Evolutionary conservation across 768 basidiomycete species (phyloP).

Genomic region (Trametes cingulata): DNA sequence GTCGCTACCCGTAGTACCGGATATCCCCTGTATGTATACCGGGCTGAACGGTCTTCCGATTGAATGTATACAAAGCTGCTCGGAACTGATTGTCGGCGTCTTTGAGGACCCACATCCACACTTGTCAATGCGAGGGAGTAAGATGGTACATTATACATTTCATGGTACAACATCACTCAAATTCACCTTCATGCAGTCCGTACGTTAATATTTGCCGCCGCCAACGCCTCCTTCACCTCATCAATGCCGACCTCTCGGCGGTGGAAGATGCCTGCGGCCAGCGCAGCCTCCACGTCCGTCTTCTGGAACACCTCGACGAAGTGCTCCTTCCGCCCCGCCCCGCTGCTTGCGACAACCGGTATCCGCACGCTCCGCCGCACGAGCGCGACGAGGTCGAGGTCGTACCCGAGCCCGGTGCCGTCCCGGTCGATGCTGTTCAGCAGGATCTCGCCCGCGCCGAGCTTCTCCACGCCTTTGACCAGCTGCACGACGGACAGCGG

Average conservation of each 20-base stretch:
- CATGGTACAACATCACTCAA: background rate
- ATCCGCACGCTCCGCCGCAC: conserved; percentile 78
- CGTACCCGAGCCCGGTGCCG: conserved; percentile 84
- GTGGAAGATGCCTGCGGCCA: conserved; percentile 98
- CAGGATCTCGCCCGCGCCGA: conserved; percentile 95
- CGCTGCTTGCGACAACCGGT: conserved; percentile 93
- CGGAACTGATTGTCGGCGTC: background rate
- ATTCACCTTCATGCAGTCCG: conserved; percentile 27
- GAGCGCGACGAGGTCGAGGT: conserved; percentile 76
- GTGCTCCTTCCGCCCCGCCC: conserved; percentile 81
- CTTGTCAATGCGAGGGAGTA: background rate
- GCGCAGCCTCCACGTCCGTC: conserved; percentile 84
- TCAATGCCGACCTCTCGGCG: conserved; percentile 81
- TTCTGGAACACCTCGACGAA: conserved; percentile 84
- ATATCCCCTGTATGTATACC: conserved; percentile 18
- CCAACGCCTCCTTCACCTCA: conserved; percentile 71
- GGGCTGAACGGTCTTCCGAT: conserved; percentile 1
- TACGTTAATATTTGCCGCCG: conserved; percentile 50
- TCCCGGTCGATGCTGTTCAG: conserved; percentile 97
- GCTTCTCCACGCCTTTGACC: conserved; percentile 82
- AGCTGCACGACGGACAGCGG: conserved; percentile 88
- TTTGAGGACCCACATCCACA: background rate
- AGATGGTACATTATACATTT: background rate
- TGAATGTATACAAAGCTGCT: conserved; percentile 6
- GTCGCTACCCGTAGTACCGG: background rate